phyloP scores from a whole-genome alignment of 2,329 filamentous ascomycete species.

The Paramyrothecium roridum region DNA sequence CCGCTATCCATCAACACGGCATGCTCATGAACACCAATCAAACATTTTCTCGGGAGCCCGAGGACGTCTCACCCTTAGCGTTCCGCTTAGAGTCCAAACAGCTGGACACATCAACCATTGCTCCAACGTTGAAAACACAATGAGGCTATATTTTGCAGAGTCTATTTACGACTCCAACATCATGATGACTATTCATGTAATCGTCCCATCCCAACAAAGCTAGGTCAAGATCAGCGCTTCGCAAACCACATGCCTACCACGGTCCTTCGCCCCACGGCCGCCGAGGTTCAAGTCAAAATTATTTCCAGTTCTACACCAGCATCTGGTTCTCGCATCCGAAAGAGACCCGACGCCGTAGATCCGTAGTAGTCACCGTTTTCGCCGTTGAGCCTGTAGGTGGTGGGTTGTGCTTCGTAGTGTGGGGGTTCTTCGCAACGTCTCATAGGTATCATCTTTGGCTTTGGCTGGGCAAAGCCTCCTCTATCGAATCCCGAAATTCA shows the following conservation, averaged over 20 bases:
- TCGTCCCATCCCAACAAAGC: not conserved
- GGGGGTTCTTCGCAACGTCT: not conserved
- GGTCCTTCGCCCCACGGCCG: not conserved
- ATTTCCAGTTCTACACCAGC: not conserved
- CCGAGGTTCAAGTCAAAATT: not conserved
- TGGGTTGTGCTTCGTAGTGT: not conserved
- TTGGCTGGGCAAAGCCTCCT: not conserved
- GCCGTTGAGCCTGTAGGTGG: too few species aligned
- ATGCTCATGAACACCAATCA: too few species aligned
- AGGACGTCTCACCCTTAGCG: too few species aligned
- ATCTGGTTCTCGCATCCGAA: not conserved
- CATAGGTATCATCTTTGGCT: constrained; percentile 2
- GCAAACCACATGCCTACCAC: not conserved
- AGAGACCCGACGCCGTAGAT: too few species aligned
- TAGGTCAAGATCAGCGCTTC: not conserved
- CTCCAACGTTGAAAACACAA: not conserved
- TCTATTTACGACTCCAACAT: not conserved
- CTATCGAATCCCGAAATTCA: constrained; percentile 1
- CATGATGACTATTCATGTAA: not conserved
- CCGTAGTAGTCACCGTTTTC: too few species aligned
- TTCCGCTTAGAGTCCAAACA: not conserved
- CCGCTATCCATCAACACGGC: too few species aligned
- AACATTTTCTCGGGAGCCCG: too few species aligned
- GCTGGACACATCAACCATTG: not conserved
- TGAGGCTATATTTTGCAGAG: not conserved